Evolutionary conservation across 1,284 basidiomycete genomes (phyloP), one percentile per base, ranked within the genome.

Genomic region (Boletellus sp.): DNA sequence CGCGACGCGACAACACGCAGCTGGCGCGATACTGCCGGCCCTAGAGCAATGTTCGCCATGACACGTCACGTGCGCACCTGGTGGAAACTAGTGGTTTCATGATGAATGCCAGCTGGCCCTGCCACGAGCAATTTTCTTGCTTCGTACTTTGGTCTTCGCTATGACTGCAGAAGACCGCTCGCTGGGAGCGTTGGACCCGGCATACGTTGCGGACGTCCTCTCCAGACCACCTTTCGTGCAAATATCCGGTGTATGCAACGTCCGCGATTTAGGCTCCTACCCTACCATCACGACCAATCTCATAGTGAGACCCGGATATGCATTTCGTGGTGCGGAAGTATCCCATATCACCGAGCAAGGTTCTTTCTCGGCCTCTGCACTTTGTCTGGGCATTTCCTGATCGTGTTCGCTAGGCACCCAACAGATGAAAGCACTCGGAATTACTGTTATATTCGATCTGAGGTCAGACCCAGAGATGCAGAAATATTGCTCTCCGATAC

Each of bases 401-500:
- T 36, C 19, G 14, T 26, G 17, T 11, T 22, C 17, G 5, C 34
- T 48, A 87, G 87, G 87, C 45, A 77, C 76, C 55, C 63, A 61
- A 20, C 73, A 76, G 52, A 61, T 89, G 41, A 74, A 61, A 54
- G 68, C 73, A 14, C 71, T 89, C n/a, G 82, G 82, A 5, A 73
- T 89, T 48, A 71, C 73, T 4, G 80, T 70, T 47, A 73, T 87
- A 39, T 89, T 81, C 57, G 86, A 89, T 68, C 69, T 89, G 40
- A 77, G 87, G 54, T 88, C 85, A 7, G 83, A 88, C 57, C 81
- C 78, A 2, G 87, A 89, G 68, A 85, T 88, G 56, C 69, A 69
- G 54, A 86, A 86, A 63, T 89, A 86, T 64, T 73, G 78, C 46
- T 68, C 78, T 4, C 82, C 82, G 19, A 68, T 76, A 47, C 87